Base-by-base conservation (phyloP, 2,329 filamentous ascomycete genomes). In the Penicillium sp. region DNA sequence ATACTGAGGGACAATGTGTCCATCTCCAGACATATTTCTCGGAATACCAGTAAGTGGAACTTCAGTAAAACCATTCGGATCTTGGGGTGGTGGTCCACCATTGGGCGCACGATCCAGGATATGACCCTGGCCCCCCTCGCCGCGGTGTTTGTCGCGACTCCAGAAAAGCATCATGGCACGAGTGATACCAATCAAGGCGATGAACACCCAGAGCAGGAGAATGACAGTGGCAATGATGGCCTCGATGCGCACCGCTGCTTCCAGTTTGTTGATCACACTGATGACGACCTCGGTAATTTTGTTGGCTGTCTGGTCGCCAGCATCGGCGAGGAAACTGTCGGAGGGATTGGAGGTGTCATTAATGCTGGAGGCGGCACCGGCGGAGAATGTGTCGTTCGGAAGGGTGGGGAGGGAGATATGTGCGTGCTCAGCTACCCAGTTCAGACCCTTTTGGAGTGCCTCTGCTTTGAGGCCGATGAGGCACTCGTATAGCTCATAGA, bases 371-470 rank as follows among this genome's bases (percentile, higher is more conserved):
- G 85, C 79, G 55, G 93, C 90, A 42, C 93, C 92, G 53, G 88
- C 78, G 58, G 90, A 93, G 77, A 97, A 96, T 1, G 89, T 90
- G 71, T 96, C 83, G 67, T 90, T 88, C 27, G 85, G 81, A 60
- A 97, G 86, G 53, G 84, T 76, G 0, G 94, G 94, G 66, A 99
- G 89, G 59, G 85, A 80, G 66, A 99, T 83, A 61, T 94, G 85
- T 4, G 94, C 91, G 71, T 97, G 80, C 65, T 97, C 88, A 68
- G 90, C 85, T 12, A 96, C 89, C 93, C 93, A 99, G 0, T 90
- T 96, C n/a, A 97, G 82, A 13, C 89, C 94, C 70, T 89, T 88
- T 73, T 97, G 86, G 63, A 99, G 86, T 23, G 87, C 84, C 64
- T 90, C 86, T 61, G 97, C 83, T 79, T 97, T 97, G 69, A 96